These are phyloP conservation scores for Platanthera guangdongensis DNA, from an alignment of 106 monocot genomes.

Conservation along the genomic window DNA sequence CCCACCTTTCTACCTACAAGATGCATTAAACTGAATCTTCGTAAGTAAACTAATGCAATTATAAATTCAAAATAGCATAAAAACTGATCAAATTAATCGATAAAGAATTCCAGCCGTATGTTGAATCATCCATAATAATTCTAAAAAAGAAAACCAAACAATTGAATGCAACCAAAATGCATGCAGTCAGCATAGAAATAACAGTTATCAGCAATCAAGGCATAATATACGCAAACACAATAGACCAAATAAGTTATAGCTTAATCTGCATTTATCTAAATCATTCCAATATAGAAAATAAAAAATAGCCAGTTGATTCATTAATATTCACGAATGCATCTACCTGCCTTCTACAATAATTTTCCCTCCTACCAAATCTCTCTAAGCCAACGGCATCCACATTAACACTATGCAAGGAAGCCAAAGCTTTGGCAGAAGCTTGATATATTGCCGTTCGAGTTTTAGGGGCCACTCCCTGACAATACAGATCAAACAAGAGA, in stretches of 20 bases:
- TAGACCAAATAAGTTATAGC: not conserved
- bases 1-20: slow-evolving; percentile 72
- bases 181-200: not conserved
- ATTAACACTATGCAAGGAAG: slow-evolving; percentile 78
- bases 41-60: not conserved
- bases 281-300: not conserved
- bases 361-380: slow-evolving; percentile 79
- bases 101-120: not conserved
- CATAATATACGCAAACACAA: not conserved
- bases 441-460: slow-evolving; percentile 58
- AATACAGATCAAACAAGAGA: slow-evolving; percentile 10
- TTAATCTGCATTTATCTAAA: not conserved
- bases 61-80: not conserved
- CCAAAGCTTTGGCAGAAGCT: slow-evolving; percentile 65
- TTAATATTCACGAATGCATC: not conserved
- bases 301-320: not conserved
- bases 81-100: not conserved
- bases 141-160: not conserved
- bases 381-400: slow-evolving; percentile 67
- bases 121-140: not conserved
- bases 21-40: not conserved
- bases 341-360: slow-evolving; percentile 96
- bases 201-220: not conserved
- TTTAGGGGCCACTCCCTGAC: slow-evolving; percentile 57
- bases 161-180: not conserved